These are phyloP conservation scores for Syncephalastrum sp. DNA, from an alignment of 371 early-diverging fungal genomes.

Conservation along the genomic window DNA sequence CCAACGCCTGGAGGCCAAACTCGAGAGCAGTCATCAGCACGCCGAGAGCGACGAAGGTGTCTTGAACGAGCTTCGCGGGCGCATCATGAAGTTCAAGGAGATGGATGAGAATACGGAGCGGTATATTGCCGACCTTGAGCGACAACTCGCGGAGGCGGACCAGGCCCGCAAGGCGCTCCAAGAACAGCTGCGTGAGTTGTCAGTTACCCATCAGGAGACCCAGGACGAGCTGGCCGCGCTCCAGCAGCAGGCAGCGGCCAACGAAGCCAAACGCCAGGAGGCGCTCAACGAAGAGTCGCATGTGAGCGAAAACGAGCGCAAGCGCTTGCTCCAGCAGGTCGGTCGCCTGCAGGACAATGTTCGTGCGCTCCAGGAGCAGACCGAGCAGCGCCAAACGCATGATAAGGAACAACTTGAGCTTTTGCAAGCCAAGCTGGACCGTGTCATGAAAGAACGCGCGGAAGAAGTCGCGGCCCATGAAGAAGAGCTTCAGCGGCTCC, in stretches of 20 bases:
- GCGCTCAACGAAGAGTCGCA: conserved; percentile 28
- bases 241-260: conserved; percentile 4
- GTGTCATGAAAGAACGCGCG: conserved; percentile 8
- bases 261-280: conserved; percentile 25
- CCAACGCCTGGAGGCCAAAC: conserved; percentile 38
- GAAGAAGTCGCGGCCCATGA: background rate
- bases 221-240: conserved; percentile 14
- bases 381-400: conserved; percentile 9
- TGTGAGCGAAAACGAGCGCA: background rate
- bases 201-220: background rate
- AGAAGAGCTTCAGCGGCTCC: background rate
- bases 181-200: conserved; percentile 15
- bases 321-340: conserved; percentile 10
- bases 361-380: conserved; percentile 7
- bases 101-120: conserved; percentile 44
- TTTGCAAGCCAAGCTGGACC: conserved; percentile 10
- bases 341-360: conserved; percentile 8
- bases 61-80: conserved; percentile 32
- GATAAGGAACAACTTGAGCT: background rate
- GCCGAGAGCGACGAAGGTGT: conserved; percentile 33
- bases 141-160: conserved; percentile 20
- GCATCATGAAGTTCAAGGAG: conserved; percentile 38
- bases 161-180: conserved; percentile 21
- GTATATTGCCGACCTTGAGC: conserved; percentile 46
- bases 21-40: conserved; percentile 30